Base-by-base conservation (phyloP, 345 rosid genomes). In the Dimocarpus longan region DNA sequence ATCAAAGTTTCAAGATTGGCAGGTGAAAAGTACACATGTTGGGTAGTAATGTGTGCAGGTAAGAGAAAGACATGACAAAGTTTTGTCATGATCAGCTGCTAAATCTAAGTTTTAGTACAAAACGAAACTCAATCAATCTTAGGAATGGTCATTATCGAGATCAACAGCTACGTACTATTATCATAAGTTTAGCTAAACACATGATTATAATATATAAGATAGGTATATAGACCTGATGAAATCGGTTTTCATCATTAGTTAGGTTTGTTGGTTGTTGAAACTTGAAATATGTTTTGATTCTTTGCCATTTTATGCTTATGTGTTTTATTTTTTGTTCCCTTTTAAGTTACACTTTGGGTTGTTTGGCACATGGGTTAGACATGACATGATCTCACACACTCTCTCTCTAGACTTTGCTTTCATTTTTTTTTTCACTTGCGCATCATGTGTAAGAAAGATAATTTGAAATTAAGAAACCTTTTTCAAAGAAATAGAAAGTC, bases 191-290 rank as follows among this genome's bases (percentile, higher is more conserved):
- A 22, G 46, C 8, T 44, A 26, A 50, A 82, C 50, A 10, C n/a
- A 16, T 78, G 64, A 82, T 78, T 78, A 70, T 15, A 3, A 48
- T 11, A 48, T 48, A 12, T 48, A 48, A 48, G 2, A 48, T 48
- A 48, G 13, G 15, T 50, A 50, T 50, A 59, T 8, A 8, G 2
- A 19, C 9, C n/a, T 59, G 24, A 60, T 70, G 48, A 59, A n/a
- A 66, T 66, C 54, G 39, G 16, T 62, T 28, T 71, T 75, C 74
- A 86, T 84, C 40, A 84, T 80, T 78, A 62, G 82, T 69, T 86
- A 73, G 84, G 81, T 72, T 71, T 80, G 86, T 54, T 77, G 82
- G 83, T 79, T 62, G 85, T 82, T 86, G 82, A 73, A 80, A 46
- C 52, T 46, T 46, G 52, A 11, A 8, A 46, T 46, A 11, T 46